These are phyloP conservation scores for Candida boleticola DNA, from an alignment of 805 yeast species.

Conservation along the genomic window DNA sequence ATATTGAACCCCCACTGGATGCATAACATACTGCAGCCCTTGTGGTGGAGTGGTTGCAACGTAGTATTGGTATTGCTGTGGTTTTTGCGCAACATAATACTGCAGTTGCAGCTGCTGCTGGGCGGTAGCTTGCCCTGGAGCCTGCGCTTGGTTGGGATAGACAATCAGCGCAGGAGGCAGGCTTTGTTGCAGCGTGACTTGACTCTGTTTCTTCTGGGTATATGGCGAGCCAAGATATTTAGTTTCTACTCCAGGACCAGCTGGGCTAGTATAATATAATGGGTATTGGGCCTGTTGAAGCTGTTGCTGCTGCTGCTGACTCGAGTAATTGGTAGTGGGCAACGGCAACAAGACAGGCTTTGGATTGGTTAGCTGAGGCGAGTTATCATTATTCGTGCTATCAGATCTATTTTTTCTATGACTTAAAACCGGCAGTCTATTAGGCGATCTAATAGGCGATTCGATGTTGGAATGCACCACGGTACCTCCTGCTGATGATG, in stretches of 20 bases:
- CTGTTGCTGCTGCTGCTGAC: not conserved
- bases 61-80: constrained; percentile 5
- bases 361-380: constrained; percentile 2
- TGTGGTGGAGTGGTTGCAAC: constrained; percentile 6
- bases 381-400: constrained; percentile 17
- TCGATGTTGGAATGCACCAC: constrained; percentile 12
- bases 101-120: constrained; percentile 3
- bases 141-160: not conserved
- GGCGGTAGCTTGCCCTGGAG: not conserved
- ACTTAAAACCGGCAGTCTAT: constrained; percentile 22
- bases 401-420: constrained; percentile 26
- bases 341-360: constrained; percentile 6
- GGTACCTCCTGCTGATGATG: not conserved
- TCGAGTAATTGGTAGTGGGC: constrained; percentile 1
- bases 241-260: not conserved
- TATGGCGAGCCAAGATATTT: constrained; percentile 7
- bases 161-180: constrained; percentile 1
- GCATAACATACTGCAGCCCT: constrained; percentile 1
- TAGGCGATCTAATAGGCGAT: constrained; percentile 32
- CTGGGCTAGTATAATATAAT: constrained; percentile 3
- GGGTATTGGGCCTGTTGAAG: constrained; percentile 2
- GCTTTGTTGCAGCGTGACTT: not conserved
- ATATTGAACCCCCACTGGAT: not conserved
- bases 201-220: constrained; percentile 1
- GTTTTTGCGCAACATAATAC: constrained; percentile 7